Percentiles rank a stretch among this genome's conserved stretches.
Conservation (phyloP, 192 early-diverging fungal genomes). For the Piromyces finnis region DNA sequence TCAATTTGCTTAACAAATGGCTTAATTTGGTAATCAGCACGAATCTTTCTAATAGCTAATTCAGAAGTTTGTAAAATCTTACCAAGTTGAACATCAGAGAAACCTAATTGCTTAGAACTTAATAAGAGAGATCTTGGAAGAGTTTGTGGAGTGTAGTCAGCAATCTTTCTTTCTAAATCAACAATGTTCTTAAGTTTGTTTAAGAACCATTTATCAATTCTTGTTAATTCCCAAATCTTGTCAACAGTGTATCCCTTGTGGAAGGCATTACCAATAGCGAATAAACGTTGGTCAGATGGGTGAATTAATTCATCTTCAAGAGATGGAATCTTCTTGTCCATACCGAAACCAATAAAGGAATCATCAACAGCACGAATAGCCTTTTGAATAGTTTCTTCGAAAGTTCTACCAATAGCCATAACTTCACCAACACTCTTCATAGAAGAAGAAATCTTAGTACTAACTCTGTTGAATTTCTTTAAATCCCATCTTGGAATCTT, state of each 20-base stretch:
- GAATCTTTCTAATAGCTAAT: constrained; percentile 66
- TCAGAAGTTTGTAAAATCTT: constrained; percentile 57
- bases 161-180: constrained; percentile 47
- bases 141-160: constrained; percentile 32
- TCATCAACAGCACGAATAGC: constrained; percentile 82
- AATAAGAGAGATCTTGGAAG: constrained; percentile 36
- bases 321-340: background rate
- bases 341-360: constrained; percentile 58
- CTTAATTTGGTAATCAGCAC: constrained; percentile 58
- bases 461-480: constrained; percentile 88
- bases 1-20: constrained; percentile 98
- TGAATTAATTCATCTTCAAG: constrained; percentile 75
- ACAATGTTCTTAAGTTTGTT: constrained; percentile 81
- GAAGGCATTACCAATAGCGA: constrained; percentile 91
- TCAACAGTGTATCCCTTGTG: constrained; percentile 86
- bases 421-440: constrained; percentile 99
- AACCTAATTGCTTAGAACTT: constrained; percentile 84
- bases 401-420: constrained; percentile 92
- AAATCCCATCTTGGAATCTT: constrained; percentile 62
- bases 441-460: constrained; percentile 67
- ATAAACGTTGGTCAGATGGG: constrained; percentile 87
- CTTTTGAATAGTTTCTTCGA: constrained; percentile 96
- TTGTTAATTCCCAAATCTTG: constrained; percentile 71
- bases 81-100: constrained; percentile 85
- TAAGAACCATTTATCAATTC: constrained; percentile 96